These are phyloP conservation scores for Rhizopogon roseolus DNA, from an alignment of 768 basidiomycete genomes.

Conservation along the genomic window DNA sequence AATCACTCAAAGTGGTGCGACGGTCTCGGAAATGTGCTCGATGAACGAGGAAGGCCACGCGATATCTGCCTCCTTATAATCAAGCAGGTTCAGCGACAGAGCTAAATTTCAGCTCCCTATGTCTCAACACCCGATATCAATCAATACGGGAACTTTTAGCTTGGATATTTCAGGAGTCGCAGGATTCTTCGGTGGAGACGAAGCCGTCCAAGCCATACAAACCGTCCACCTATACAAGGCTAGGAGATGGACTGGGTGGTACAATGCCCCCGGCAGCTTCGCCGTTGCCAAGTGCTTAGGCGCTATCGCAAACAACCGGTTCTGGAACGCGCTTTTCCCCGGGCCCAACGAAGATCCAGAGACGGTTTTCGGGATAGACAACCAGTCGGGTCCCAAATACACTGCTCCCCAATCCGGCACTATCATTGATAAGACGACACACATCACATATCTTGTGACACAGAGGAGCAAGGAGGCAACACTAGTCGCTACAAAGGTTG, in stretches of 20 bases:
- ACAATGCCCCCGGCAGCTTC: conserved; percentile 30
- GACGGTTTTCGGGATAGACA: conserved; percentile 20
- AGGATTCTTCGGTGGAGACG: conserved; percentile 28
- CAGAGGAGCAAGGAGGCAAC: not conserved
- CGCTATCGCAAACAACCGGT: conserved; percentile 16
- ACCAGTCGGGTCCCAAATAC: conserved; percentile 52
- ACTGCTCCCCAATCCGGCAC: conserved; percentile 67
- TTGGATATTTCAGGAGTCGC: conserved; percentile 25
- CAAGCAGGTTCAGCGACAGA: no score
- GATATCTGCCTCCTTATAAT: no score
- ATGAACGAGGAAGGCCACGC: no score
- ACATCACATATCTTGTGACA: conserved; percentile 49
- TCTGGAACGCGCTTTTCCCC: conserved; percentile 28
- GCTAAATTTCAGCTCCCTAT: not conserved
- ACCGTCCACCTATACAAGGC: conserved; percentile 26
- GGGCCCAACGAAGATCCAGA: conserved; percentile 23
- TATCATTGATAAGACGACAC: conserved; percentile 43
- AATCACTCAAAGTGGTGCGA: no score
- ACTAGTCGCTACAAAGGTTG: not conserved
- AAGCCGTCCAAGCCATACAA: conserved; percentile 25
- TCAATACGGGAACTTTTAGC: not conserved
- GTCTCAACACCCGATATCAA: not conserved
- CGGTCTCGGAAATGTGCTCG: no score
- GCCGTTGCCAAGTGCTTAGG: conserved; percentile 28
- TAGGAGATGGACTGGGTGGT: conserved; percentile 30